Evolutionary conservation across 1,284 basidiomycete species (phyloP).

Genomic region (Marasmius fiardii): DNA sequence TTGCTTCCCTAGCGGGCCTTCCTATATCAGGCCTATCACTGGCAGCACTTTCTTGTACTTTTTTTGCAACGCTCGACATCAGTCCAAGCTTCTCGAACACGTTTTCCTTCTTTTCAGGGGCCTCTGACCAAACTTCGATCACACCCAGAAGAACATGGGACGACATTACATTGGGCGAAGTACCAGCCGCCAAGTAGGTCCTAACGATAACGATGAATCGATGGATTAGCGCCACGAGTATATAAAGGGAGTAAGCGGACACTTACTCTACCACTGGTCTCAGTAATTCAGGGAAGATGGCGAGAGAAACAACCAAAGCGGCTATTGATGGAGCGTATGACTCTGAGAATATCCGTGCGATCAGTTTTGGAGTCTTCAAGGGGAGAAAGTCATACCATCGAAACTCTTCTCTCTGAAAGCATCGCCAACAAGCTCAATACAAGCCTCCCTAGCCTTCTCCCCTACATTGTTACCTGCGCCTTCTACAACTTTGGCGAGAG

Average conservation of each 20-base stretch:
- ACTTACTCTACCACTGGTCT: background rate
- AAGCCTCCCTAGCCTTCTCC: conserved; percentile 67
- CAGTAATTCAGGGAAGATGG: background rate
- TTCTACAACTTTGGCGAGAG: conserved; percentile 75
- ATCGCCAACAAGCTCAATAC: conserved; percentile 75
- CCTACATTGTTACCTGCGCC: conserved; percentile 78
- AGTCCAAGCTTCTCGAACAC: conserved; percentile 67
- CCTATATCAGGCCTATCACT: conserved; percentile 76
- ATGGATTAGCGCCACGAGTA: no score
- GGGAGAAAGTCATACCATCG: conserved; percentile 49
- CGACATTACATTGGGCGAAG: conserved; percentile 58
- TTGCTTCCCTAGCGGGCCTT: conserved; percentile 82
- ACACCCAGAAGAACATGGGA: conserved; percentile 68
- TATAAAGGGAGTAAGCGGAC: background rate
- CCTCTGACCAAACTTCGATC: conserved; percentile 46
- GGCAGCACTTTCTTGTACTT: conserved; percentile 67
- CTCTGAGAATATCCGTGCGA: conserved; percentile 40
- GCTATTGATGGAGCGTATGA: conserved; percentile 72
- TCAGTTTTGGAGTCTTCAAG: conserved; percentile 4
- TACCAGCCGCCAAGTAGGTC: conserved; percentile 57
- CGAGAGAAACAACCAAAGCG: conserved; percentile 15
- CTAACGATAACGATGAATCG: conserved; percentile 25
- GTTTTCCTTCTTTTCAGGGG: conserved; percentile 29
- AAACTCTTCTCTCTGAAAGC: conserved; percentile 69
- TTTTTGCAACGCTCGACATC: conserved; percentile 66